Percentiles rank a stretch among this genome's conserved stretches.
These are phyloP conservation scores for Zymoseptoria pseudotritici DNA, from an alignment of 2,329 filamentous ascomycete genomes.

Conservation along the genomic window DNA sequence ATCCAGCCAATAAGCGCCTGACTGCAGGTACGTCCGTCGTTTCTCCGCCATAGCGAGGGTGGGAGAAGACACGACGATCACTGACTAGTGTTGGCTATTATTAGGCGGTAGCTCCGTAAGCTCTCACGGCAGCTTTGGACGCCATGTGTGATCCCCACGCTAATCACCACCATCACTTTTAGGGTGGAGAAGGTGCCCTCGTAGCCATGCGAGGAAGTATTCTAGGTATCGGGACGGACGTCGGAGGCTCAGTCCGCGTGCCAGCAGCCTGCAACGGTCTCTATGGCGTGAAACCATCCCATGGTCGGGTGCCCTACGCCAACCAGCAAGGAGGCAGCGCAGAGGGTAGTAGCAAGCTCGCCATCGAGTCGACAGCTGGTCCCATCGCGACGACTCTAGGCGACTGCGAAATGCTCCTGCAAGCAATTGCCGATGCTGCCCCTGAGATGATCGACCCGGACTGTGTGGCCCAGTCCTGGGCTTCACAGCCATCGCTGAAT, in stretches of 20 bases:
- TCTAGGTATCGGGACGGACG: slow-evolving; percentile 56
- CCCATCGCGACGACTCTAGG: slow-evolving; percentile 42
- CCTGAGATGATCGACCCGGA: slow-evolving; percentile 45
- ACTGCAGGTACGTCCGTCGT: slow-evolving; percentile 35
- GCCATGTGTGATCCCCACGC: background rate
- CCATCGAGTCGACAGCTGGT: slow-evolving; percentile 38
- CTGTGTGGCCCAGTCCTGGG: slow-evolving; percentile 36
- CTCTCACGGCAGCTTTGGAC: background rate
- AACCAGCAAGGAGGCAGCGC: slow-evolving; percentile 33
- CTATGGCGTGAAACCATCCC: slow-evolving; percentile 23
- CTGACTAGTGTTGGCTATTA: background rate
- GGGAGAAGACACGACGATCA: background rate
- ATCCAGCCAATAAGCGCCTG: slow-evolving; percentile 41
- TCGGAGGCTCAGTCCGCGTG: slow-evolving; percentile 61
- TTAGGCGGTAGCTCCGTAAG: background rate
- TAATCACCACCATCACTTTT: background rate
- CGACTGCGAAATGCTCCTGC: slow-evolving; percentile 48
- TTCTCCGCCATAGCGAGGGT: background rate
- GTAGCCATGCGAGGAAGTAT: slow-evolving; percentile 52
- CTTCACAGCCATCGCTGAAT: slow-evolving; percentile 15
- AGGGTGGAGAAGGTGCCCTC: slow-evolving; percentile 56
- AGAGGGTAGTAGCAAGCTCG: slow-evolving; percentile 41
- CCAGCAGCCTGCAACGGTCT: slow-evolving; percentile 65
- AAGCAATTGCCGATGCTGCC: slow-evolving; percentile 45
- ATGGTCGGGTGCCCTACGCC: slow-evolving; percentile 22